A percentile compares a stretch with the other conserved stretches of the same genome.
phyloP scores from a whole-genome alignment of 441 rosid species.

The Euphorbia schlechtendalii region DNA sequence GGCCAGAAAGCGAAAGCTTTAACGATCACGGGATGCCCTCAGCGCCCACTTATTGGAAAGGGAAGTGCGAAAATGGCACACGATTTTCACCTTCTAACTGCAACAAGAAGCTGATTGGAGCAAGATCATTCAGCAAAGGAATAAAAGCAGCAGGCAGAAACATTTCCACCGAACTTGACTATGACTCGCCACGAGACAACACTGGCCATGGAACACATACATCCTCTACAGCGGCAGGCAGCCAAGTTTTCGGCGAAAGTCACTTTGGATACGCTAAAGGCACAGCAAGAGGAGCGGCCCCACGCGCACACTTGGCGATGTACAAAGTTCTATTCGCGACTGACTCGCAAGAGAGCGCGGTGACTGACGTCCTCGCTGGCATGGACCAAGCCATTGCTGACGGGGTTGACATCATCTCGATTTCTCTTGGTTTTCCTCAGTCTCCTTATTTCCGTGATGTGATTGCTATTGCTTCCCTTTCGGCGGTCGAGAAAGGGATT shows the following conservation, averaged over 20 bases:
- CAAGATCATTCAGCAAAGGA: slow-evolving; percentile 64
- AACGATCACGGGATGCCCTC: slow-evolving; percentile 52
- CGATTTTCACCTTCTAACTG: slow-evolving; percentile 35
- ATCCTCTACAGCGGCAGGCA: slow-evolving; percentile 68
- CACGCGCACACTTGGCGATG: slow-evolving; percentile 48
- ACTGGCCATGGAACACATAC: slow-evolving; percentile 78
- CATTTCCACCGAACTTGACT: slow-evolving; percentile 35
- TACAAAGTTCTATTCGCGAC: slow-evolving; percentile 47
- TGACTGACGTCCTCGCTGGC: slow-evolving; percentile 58
- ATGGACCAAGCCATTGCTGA: slow-evolving; percentile 57
- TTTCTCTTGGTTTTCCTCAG: slow-evolving; percentile 50
- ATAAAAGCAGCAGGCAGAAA: slow-evolving; percentile 31
- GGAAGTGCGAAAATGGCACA: slow-evolving; percentile 44
- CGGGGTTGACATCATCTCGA: slow-evolving; percentile 57
- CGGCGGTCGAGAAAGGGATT: slow-evolving; percentile 44
- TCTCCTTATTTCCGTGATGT: slow-evolving; percentile 53
- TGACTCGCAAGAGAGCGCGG: slow-evolving; percentile 42
- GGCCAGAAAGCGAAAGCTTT: too few relatives aligned
- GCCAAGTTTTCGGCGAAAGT: slow-evolving; percentile 38
- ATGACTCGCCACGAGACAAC: slow-evolving; percentile 57
- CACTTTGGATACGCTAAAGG: slow-evolving; percentile 65
- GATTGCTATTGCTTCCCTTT: slow-evolving; percentile 52
- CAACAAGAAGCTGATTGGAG: slow-evolving; percentile 60
- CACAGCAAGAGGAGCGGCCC: slow-evolving; percentile 61
- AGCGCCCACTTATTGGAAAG: slow-evolving; percentile 58